phyloP scores from a whole-genome alignment of 192 early-diverging fungal genomes.

The Backusella tuberculispora region DNA sequence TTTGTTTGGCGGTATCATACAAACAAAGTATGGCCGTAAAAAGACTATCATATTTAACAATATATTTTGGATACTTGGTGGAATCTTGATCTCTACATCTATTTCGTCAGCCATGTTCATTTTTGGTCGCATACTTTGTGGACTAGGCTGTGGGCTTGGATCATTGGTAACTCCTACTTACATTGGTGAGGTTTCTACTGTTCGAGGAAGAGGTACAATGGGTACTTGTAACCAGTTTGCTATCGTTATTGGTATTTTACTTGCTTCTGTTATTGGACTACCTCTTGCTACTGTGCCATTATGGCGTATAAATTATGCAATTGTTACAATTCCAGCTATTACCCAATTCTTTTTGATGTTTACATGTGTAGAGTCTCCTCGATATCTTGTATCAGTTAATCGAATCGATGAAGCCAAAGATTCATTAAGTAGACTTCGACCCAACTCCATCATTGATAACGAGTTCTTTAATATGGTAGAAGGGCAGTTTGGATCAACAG shows the following conservation, averaged over 20 bases:
- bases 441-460: conserved; percentile 55
- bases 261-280: conserved; percentile 67
- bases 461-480: conserved; percentile 69
- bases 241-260: conserved; percentile 79
- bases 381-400: conserved; percentile 69
- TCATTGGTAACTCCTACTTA: conserved; percentile 65
- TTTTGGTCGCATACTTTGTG: conserved; percentile 74
- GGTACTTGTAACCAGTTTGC: conserved; percentile 76
- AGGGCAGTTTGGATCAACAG: conserved; percentile 42
- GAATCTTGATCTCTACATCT: conserved; percentile 64
- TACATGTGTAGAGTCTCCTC: conserved; percentile 79
- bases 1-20: conserved; percentile 52
- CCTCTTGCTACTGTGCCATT: conserved; percentile 60
- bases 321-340: conserved; percentile 65
- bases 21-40: conserved; percentile 53
- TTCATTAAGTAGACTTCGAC: conserved; percentile 58
- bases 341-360: conserved; percentile 64
- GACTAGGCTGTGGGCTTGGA: conserved; percentile 73
- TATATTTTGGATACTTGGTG: conserved; percentile 67
- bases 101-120: conserved; percentile 64
- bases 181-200: conserved; percentile 80
- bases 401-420: conserved; percentile 61
- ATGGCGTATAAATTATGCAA: conserved; percentile 74
- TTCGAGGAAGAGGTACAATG: conserved; percentile 67
- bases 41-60: conserved; percentile 68